Evolutionary conservation across 2,329 filamentous ascomycete species (phyloP).

Genomic region (Stemphylium beticola): DNA sequence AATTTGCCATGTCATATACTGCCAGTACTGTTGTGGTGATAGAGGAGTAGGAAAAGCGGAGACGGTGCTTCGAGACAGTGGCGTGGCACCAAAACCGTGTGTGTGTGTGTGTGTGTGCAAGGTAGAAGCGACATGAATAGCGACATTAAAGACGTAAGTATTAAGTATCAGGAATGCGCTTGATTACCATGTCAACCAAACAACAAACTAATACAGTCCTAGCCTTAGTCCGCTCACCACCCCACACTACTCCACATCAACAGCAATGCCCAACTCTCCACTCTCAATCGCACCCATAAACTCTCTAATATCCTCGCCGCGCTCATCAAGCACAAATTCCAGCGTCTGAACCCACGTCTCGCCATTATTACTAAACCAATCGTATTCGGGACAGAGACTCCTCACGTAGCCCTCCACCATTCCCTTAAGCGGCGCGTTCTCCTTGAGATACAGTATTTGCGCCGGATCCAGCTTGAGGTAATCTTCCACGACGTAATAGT

Average conservation of each 20-base stretch:
- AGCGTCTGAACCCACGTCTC: slow-evolving; percentile 67
- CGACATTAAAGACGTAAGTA: no score
- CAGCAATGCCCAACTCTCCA: slow-evolving; percentile 71
- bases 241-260: slow-evolving; percentile 13
- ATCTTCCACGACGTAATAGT: slow-evolving; percentile 69
- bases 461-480: slow-evolving; percentile 69
- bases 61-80: no score
- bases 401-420: slow-evolving; percentile 63
- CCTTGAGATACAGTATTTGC: slow-evolving; percentile 64
- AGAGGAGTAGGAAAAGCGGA: no score
- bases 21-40: no score
- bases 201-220: no score
- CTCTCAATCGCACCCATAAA: slow-evolving; percentile 71
- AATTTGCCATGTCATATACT: no score
- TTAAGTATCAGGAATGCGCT: no score
- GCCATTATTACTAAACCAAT: slow-evolving; percentile 69
- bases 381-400: slow-evolving; percentile 50
- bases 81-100: no score
- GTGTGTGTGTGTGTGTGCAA: no score
- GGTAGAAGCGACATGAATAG: no score
- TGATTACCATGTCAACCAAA: no score
- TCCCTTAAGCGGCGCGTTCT: slow-evolving; percentile 62
- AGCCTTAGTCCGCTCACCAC: not conserved
- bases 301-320: slow-evolving; percentile 59
- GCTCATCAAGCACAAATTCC: slow-evolving; percentile 61